Base-by-base conservation (phyloP, 2,329 filamentous ascomycete genomes). In the Aspergillus bombycis region DNA sequence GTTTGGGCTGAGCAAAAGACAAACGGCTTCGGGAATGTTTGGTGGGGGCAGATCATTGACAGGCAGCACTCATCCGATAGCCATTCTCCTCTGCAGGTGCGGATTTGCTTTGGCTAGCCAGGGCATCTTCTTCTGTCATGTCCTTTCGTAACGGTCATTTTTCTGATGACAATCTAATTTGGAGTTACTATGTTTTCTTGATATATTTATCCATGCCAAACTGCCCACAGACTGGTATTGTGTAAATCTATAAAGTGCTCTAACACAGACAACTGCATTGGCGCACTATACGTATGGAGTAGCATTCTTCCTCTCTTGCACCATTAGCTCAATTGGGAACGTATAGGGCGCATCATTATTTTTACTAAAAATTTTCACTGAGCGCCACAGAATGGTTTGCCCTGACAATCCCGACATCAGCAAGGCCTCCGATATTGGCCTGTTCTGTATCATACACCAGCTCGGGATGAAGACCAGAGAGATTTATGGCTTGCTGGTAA, bases 1-100 rank as follows among this genome's bases (percentile, higher is more conserved):
- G 53, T 61, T 19, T 57, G 53, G 59, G 43, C 59, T 14, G 53
- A 61, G 21, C 59, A 57, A 36, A 41, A 38, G 28, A 30, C 30
- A 30, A 38, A 43, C 21, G 59, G 59, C 2, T 57, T 61, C 54
- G 43, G 57, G 43, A 61, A 61, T n/a, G 53, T 56, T 30, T 61
- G 32, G 41, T 61, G 32, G 59, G 59, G 59, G 6, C 41, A 61
- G 16, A 4, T 57, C 10, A 41, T 61, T 19, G 59, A 61, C 38
- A 46, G n/a, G 34, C 30, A 57, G 23, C 59, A 50, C 5, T 16
- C 52, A 30, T 56, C 21, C 26, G 21, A 53, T 12, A 11, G 14
- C 19, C 2, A 19, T 30, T 54, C 19, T 30, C 53, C 52, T 56
- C 9, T 61, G 28, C n/a, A 34, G n/a, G 16, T 61, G 53, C 38